Evolutionary conservation across 2,329 filamentous ascomycete genomes (phyloP).

Genomic region (Fusarium napiforme): DNA sequence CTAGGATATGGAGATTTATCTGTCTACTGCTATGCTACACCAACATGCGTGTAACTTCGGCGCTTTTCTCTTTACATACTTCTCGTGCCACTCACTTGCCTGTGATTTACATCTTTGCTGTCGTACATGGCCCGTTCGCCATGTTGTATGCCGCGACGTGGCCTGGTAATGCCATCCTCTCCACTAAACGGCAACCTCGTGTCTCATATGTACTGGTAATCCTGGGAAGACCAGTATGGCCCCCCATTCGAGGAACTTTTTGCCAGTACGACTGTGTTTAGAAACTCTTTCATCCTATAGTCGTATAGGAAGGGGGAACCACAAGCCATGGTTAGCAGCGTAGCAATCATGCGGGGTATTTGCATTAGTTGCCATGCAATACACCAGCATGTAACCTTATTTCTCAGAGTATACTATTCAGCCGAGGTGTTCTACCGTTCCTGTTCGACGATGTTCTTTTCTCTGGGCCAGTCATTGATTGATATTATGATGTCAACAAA

Average conservation of each 20-base stretch:
- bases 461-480: neutral
- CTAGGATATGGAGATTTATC: neutral
- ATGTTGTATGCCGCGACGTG: neutral
- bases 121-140: neutral
- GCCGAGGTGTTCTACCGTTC: too few species aligned
- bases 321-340: neutral
- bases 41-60: neutral
- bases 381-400: neutral
- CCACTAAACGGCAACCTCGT: neutral
- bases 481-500: neutral
- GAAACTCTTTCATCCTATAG: neutral
- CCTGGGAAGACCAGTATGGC: rapidly evolving
- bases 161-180: neutral
- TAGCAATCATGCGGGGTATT: too few species aligned
- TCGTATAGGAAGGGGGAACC: neutral
- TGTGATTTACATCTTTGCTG: neutral
- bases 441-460: neutral
- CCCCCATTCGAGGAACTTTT: neutral
- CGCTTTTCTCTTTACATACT: neutral
- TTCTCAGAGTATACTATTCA: neutral
- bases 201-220: neutral
- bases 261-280: neutral
- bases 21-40: neutral
- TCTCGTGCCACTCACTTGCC: neutral
- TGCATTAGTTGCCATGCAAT: neutral